phyloP scores from a whole-genome alignment of 495 filamentous ascomycete genomes.

The Xanthoparmelia taractica region DNA sequence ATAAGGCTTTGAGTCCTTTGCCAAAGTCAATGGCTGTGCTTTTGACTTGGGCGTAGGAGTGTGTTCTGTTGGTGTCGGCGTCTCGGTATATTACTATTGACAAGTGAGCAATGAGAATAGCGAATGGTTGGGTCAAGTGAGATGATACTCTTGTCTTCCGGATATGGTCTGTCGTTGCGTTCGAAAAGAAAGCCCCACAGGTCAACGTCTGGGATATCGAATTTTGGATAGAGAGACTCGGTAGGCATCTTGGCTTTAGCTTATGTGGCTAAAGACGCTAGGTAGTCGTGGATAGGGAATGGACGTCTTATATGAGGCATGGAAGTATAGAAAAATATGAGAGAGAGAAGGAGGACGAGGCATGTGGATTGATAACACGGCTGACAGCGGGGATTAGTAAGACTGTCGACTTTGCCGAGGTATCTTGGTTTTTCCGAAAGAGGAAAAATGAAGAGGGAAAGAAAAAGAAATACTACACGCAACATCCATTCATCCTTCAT shows the following conservation, averaged over 20 bases:
- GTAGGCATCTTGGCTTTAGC: conserved; percentile 21
- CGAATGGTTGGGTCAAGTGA: not conserved
- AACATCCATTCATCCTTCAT: no score
- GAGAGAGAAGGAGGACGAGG: not conserved
- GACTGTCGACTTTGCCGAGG: no score
- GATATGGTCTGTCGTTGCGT: conserved; percentile 54
- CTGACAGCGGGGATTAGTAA: not conserved
- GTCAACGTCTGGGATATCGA: conserved; percentile 60
- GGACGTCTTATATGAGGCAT: not conserved
- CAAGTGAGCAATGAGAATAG: conserved; percentile 6
- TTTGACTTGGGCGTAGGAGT: conserved; percentile 66
- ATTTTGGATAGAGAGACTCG: conserved; percentile 38
- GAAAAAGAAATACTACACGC: no score
- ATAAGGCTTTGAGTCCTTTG: conserved; percentile 63
- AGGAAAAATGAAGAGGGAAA: no score
- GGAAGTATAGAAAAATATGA: not conserved
- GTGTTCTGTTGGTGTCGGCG: conserved; percentile 59
- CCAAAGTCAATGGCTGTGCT: conserved; percentile 66
- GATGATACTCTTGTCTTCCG: conserved; percentile 55
- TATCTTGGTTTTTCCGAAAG: no score
- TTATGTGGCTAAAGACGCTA: no score
- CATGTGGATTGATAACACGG: not conserved
- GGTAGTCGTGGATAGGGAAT: not conserved
- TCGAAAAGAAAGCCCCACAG: conserved; percentile 74
- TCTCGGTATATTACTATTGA: conserved; percentile 69